Evolutionary conservation across 1,139 yeast species (phyloP).

Genomic region (Pichia norvegensis): DNA sequence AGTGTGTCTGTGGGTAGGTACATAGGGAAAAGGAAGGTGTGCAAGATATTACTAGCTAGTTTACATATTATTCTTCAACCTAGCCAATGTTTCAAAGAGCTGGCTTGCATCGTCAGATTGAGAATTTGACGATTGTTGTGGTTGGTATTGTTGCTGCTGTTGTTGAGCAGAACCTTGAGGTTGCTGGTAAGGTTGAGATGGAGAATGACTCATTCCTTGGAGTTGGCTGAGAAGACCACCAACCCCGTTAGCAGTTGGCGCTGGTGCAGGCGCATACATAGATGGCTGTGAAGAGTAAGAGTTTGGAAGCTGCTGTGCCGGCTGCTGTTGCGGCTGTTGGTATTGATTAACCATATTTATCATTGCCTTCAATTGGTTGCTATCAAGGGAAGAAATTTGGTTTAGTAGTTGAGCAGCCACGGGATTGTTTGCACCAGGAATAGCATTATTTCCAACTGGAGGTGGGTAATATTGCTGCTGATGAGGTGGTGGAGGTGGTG

Average conservation of each 20-base stretch:
- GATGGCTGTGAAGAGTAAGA: slow-evolving; percentile 1
- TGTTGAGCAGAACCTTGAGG: background rate
- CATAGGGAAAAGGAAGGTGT: slow-evolving; percentile 19
- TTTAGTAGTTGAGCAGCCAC: slow-evolving; percentile 29
- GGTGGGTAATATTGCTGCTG: slow-evolving; percentile 4
- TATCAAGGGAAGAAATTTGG: slow-evolving; percentile 21
- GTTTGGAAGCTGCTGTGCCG: slow-evolving; percentile 12
- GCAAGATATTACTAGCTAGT: slow-evolving; percentile 39
- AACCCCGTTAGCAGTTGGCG: slow-evolving; percentile 2
- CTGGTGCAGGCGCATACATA: background rate
- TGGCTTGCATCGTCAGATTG: slow-evolving; percentile 16
- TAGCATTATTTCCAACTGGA: background rate
- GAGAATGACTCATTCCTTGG: slow-evolving; percentile 4
- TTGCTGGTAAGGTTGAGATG: background rate
- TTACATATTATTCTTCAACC: slow-evolving; percentile 30
- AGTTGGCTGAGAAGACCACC: slow-evolving; percentile 6
- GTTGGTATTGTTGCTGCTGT: slow-evolving; percentile 12
- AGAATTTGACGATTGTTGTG: slow-evolving; percentile 12
- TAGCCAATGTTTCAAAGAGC: slow-evolving; percentile 29
- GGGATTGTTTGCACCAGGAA: slow-evolving; percentile 13
- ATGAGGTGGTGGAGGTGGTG: slow-evolving; percentile 2
- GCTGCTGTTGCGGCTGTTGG: slow-evolving; percentile 17
- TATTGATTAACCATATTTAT: slow-evolving; percentile 11
- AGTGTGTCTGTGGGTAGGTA: too few relatives aligned
- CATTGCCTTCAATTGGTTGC: slow-evolving; percentile 13